Evolutionary conservation across 2,329 filamentous ascomycete genomes (phyloP), one percentile per base, ranked within the genome.

Genomic region (Capronia epimyces): DNA sequence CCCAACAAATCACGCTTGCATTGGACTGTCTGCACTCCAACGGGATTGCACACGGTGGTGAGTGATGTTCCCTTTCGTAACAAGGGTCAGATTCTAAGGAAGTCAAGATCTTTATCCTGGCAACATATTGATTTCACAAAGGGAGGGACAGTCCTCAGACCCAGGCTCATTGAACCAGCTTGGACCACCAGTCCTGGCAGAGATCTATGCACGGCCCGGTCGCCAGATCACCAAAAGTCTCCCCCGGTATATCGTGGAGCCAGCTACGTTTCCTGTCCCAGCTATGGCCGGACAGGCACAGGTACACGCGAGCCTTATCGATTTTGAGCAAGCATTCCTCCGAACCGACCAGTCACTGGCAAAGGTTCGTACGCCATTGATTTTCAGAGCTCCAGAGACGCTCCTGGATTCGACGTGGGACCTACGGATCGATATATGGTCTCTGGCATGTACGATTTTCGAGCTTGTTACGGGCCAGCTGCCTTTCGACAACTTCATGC

Each of bases 401-500:
- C 21, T 60, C 7, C 47, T 61, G 9, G 51, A 43, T 48, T 44
- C 49, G 32, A 49, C 42, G 21, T 55, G 55, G 50, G 52, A 55
- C 39, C 29, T 52, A 47, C 45, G 15, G 55, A 61, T 36, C 43
- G 31, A 34, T 34, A 34, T 57, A 46, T 59, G 56, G 56, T 53
- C 52, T 39, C 50, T 59, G 25, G 58, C 47, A 27, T 59, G 54
- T 42, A 57, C 53, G 6, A 55, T 60, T 25, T 60, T 60, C 42
- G 50, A 57, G 36, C 50, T 60, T 37, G 43, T 58, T 32, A 50
- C 53, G n/a, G 58, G 58, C 43, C 50, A 60, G 21, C 53, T 56
- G 27, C 58, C 58, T 46, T 60, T 60, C 45, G 53, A 57, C 40
- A 60, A 57, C 36, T 20, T 60, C 6, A 49, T 54, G 50, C 51